Evolutionary conservation across 805 yeast genomes (phyloP), one percentile per base, ranked within the genome.

Genomic region (Soucietia sequanensis): DNA sequence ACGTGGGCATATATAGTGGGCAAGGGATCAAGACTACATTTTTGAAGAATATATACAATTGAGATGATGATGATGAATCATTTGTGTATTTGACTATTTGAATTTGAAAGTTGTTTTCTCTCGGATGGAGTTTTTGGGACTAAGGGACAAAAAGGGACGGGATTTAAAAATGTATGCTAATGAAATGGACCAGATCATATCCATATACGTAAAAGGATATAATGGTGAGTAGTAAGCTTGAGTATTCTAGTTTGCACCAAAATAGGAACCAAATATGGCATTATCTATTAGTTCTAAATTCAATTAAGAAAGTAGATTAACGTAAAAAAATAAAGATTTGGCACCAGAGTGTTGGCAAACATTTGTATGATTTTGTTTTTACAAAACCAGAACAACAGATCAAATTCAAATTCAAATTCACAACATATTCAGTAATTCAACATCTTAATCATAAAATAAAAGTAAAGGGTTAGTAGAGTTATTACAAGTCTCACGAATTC

Each of bases 261-360:
- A 85, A 85, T 84, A 82, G 95, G 90, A 81, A 76, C 81, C 76
- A 74, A 74, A 74, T 78, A 82, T 65, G 60, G 80, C 44, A 47
- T 41, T 33, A 30, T 27, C 34, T 24, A 35, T 33, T 32, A 33
- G 26, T n/a, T n/a, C n/a, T n/a, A n/a, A n/a, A n/a, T 24, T 34
- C 33, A 29, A 24, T 21, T 11, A 21, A 11, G 11, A 8, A 21
- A 21, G 31, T 19, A 11, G 30, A 17, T 20, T 23, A 24, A 14
- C 20, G 27, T 31, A 31, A 32, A 26, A 37, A 34, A 39, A 33
- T 26, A 31, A 40, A 30, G 56, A 78, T 75, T 70, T 70, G 76
- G 81, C 82, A 79, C 89, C 93, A 83, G 93, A 84, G 91, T 85
- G 95, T 84, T 78, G 82, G 87, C 90, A 84, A 85, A 81, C 87